Evolutionary conservation across 2,329 filamentous ascomycete species (phyloP), one percentile per base, ranked within the genome.

Genomic region (Daldinia eschscholtzii): DNA sequence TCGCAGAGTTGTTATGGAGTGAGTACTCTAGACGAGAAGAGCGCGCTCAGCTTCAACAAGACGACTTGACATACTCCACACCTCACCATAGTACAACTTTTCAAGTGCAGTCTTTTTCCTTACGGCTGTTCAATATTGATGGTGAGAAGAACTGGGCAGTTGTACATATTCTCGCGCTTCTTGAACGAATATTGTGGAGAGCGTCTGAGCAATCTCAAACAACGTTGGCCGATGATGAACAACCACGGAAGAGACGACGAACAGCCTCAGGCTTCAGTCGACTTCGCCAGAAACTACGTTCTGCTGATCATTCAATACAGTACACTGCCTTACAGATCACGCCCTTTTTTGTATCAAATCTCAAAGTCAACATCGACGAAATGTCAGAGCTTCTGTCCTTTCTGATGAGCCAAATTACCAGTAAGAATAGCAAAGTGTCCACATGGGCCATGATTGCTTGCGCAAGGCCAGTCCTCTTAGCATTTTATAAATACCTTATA

Each of bases 371-470:
- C 3, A 72, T 80, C 35, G 85, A 89, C 35, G 86, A 88, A 10
- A 80, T 91, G 28, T 79, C 81, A 4, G 83, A 85, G 0, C 77
- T 91, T 3, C 76, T 96, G 2, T 83, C 85, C 7, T 85, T 87
- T 48, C 80, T 97, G 15, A 81, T 85, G 15, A 79, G 81, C 10
- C 84, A 86, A 60, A 87, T 92, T 48, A 85, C 87, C 9, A 92
- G 96, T 75, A 94, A 97, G 74, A 89, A 91, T 72, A 81, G 82
- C 13, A 79, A 80, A 7, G 82, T 91, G 44, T 87, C 90, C 6
- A 93, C 90, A 0, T 99, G 96, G 96, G 91, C 93, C 18, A 89
- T 97, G 83, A 79, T 98, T 59, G 91, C 90, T n/a, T 88, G 93
- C 76, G 85, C 93, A 70, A 93, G 92, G 93, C 94, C 82, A 76